phyloP scores from a whole-genome alignment of 148 eudicot genomes.

The Amaranthus palmeri region DNA sequence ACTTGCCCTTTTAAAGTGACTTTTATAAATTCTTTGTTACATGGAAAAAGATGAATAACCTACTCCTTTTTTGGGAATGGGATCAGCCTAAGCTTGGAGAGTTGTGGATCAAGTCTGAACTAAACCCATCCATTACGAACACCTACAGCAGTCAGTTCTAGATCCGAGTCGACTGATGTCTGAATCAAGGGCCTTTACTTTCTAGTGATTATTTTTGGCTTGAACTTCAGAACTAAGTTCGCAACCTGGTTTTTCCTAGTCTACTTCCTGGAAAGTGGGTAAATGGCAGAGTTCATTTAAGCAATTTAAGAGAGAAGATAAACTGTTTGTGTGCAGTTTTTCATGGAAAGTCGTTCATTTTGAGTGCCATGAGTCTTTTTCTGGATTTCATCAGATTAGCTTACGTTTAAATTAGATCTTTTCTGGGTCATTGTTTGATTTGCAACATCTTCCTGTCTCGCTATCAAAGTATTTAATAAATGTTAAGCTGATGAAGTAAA shows the following conservation, averaged over 20 bases:
- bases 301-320: not conserved
- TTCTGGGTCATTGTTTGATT: not conserved
- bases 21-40: not conserved
- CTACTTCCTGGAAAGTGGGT: not conserved
- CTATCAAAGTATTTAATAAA: not conserved
- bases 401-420: not conserved
- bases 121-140: no score
- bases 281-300: not conserved
- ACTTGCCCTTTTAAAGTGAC: not conserved
- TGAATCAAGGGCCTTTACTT: not conserved
- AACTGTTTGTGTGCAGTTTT: not conserved
- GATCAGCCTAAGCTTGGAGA: not conserved
- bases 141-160: not conserved
- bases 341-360: not conserved
- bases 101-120: not conserved
- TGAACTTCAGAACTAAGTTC: not conserved
- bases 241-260: not conserved
- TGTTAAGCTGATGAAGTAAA: not conserved
- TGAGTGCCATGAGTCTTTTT: not conserved
- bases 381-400: no score
- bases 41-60: no score
- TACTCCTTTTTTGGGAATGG: not conserved
- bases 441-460: not conserved
- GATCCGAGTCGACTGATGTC: not conserved
- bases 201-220: not conserved